Conservation (phyloP, 192 early-diverging fungal species). For the Backusella tarrabulga region DNA sequence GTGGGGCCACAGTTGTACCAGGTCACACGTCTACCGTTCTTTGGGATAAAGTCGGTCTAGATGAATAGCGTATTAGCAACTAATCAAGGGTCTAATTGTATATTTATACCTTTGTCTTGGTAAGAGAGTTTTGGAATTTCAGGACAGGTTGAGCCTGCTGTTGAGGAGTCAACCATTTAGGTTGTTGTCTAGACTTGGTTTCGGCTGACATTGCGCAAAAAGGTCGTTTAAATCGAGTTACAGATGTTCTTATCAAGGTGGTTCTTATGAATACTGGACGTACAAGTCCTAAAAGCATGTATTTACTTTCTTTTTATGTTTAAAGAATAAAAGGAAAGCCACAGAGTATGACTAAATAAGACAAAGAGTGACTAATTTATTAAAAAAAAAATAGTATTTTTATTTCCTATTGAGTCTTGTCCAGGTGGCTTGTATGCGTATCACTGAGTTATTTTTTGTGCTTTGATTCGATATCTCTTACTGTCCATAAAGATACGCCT, state of each 20-base stretch:
- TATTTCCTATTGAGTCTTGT: not conserved
- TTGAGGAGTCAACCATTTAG: conserved; percentile 63
- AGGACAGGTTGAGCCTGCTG: conserved; percentile 47
- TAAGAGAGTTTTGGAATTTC: conserved; percentile 83
- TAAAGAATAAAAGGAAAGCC: not conserved
- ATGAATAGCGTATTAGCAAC: not conserved
- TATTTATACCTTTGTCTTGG: conserved; percentile 72
- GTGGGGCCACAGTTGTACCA: conserved; percentile 99
- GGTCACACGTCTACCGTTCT: conserved; percentile 73
- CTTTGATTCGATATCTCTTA: conserved; percentile 65
- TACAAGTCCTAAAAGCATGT: not conserved
- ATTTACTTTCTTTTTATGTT: not conserved
- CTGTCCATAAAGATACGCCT: conserved; percentile 85
- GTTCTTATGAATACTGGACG: conserved; percentile 1
- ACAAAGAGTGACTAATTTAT: conserved; percentile 6
- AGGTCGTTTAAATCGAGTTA: not conserved
- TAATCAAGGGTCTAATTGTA: not conserved
- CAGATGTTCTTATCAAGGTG: not conserved
- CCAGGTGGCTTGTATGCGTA: not conserved
- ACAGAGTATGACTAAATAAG: conserved; percentile 6
- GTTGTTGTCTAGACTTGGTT: conserved; percentile 50
- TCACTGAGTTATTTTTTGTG: conserved; percentile 23
- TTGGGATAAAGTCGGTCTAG: conserved; percentile 89
- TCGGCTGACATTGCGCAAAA: conserved; percentile 23
- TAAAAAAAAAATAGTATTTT: not conserved